phyloP scores from a whole-genome alignment of 1,139 yeast genomes.

The Nakaseomyces sp. region DNA sequence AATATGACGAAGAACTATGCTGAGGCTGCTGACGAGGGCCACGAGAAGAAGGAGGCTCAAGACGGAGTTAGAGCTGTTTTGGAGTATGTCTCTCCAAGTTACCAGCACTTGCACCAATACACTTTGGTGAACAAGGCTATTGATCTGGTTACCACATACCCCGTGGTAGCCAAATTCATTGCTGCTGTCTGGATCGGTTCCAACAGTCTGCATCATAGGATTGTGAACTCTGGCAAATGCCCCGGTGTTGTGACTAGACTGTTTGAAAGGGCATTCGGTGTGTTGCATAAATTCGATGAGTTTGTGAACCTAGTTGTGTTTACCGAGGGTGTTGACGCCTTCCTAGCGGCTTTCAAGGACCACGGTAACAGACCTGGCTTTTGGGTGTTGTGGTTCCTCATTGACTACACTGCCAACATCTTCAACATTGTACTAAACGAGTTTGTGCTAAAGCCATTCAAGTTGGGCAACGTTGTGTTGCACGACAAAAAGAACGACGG shows the following conservation, averaged over 20 bases:
- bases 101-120: background rate
- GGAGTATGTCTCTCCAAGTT: constrained; percentile 2
- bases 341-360: constrained; percentile 11
- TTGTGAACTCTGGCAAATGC: constrained; percentile 16
- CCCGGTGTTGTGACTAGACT: constrained; percentile 16
- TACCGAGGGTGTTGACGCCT: constrained; percentile 28
- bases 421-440: constrained; percentile 23
- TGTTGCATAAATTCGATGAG: constrained; percentile 16
- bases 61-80: background rate
- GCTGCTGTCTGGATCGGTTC: constrained; percentile 4
- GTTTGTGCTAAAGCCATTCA: constrained; percentile 24
- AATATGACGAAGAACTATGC: constrained; percentile 5
- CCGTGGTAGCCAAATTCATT: background rate
- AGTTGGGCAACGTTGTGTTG: constrained; percentile 10
- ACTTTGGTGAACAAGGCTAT: background rate
- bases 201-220: constrained; percentile 9
- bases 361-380: constrained; percentile 21
- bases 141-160: background rate
- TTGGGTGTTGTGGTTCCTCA: constrained; percentile 26
- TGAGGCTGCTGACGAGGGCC: constrained; percentile 3
- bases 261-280: constrained; percentile 10
- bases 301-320: constrained; percentile 22
- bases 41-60: constrained; percentile 5
- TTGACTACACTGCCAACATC: constrained; percentile 29
- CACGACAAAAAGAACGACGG: constrained; percentile 6